Conservation (phyloP, 2,329 filamentous ascomycete species). For the Claviceps sp. region DNA sequence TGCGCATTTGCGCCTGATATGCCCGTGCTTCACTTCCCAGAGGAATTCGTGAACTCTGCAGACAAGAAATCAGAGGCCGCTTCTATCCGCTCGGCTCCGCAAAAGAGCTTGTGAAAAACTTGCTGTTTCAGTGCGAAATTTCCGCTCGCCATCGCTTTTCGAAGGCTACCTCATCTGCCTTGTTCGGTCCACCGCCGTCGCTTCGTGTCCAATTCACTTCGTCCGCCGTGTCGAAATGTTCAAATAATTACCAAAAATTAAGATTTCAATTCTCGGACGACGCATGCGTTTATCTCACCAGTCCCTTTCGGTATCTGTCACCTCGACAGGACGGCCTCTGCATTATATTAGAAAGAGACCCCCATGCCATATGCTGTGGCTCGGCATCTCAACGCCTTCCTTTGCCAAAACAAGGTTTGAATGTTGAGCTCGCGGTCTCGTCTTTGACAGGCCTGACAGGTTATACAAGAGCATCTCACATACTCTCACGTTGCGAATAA, state of each 20-base stretch:
- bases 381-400: not conserved
- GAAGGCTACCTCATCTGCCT: not conserved
- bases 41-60: not conserved
- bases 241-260: not conserved
- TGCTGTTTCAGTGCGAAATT: not conserved
- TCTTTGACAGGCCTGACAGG: not conserved
- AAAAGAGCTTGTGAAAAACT: too few relatives aligned
- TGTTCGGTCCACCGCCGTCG: not conserved
- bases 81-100: not conserved
- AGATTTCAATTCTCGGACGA: not conserved
- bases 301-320: not conserved
- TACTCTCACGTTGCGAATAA: not conserved
- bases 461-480: not conserved
- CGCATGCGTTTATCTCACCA: not conserved
- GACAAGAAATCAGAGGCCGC: not conserved
- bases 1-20: not conserved
- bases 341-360: not conserved
- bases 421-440: not conserved
- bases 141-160: not conserved
- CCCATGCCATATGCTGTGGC: not conserved
- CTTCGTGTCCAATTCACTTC: not conserved
- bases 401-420: not conserved
- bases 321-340: not conserved
- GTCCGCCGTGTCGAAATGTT: constrained; percentile 2
- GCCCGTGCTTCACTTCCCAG: not conserved